Conservation (phyloP, 768 basidiomycete genomes). For the Lyophyllum decastes region DNA sequence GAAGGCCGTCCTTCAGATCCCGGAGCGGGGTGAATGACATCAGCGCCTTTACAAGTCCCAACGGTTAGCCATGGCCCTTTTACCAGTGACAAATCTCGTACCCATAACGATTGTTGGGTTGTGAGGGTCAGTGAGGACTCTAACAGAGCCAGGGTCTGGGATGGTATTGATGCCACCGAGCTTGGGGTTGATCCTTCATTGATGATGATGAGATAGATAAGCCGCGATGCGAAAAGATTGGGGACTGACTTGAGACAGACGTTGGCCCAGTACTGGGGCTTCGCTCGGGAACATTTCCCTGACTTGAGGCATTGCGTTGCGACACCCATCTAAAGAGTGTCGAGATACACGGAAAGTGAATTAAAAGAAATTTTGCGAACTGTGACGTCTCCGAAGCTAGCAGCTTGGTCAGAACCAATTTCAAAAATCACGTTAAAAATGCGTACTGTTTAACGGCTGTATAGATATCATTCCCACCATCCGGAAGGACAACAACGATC, state of each 20-base stretch:
- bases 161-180: conserved; percentile 81
- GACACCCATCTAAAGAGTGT: conserved; percentile 59
- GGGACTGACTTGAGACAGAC: conserved; percentile 71
- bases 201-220: neutral
- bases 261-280: conserved; percentile 79
- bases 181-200: conserved; percentile 74
- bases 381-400: conserved; percentile 55
- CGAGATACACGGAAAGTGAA: neutral
- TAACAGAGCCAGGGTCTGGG: conserved; percentile 60
- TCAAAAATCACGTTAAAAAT: neutral
- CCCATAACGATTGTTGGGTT: conserved; percentile 82
- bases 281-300: conserved; percentile 62
- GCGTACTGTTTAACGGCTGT: conserved; percentile 76
- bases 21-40: conserved; percentile 80
- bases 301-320: conserved; percentile 80
- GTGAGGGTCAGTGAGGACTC: conserved; percentile 59
- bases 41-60: conserved; percentile 51
- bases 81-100: conserved; percentile 21
- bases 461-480: conserved; percentile 70
- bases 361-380: conserved; percentile 21
- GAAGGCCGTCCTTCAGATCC: conserved; percentile 73
- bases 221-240: neutral
- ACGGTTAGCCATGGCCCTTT: neutral
- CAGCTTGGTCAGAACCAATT: conserved; percentile 13
- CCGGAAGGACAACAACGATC: conserved; percentile 71